These are phyloP conservation scores for Penicillium egyptiacum DNA, from an alignment of 495 filamentous ascomycete genomes.

Conservation along the genomic window DNA sequence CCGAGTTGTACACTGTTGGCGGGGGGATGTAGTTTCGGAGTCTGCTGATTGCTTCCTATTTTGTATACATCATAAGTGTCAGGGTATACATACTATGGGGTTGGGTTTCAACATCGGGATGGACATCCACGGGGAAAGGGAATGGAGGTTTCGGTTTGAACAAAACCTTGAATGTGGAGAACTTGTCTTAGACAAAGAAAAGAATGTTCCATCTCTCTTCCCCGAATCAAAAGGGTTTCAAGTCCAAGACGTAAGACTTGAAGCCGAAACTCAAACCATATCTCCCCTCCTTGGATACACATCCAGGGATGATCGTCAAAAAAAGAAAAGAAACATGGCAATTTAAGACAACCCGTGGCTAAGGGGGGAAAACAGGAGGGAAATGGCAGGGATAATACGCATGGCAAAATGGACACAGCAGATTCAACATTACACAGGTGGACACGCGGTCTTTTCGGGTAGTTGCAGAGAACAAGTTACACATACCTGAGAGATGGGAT, in stretches of 20 bases:
- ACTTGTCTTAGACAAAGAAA: not conserved
- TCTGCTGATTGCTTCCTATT: constrained; percentile 73
- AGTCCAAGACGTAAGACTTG: constrained; percentile 8
- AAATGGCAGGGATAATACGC: constrained; percentile 5
- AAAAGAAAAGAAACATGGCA: constrained; percentile 6
- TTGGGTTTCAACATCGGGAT: constrained; percentile 12
- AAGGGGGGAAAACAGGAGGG: not conserved
- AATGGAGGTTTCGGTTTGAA: not conserved
- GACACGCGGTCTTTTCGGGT: constrained; percentile 13
- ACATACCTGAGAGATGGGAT: constrained; percentile 35
- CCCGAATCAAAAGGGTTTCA: not conserved
- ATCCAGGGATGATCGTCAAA: constrained; percentile 1
- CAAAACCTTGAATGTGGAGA: not conserved
- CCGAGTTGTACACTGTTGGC: constrained; percentile 57
- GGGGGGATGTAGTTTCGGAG: constrained; percentile 69
- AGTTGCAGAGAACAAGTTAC: constrained; percentile 14
- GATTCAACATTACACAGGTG: constrained; percentile 6
- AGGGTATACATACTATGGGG: not conserved
- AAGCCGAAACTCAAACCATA: constrained; percentile 9
- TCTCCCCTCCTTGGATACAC: not conserved
- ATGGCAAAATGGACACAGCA: constrained; percentile 15
- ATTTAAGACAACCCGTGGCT: constrained; percentile 11
- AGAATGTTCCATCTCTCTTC: constrained; percentile 12
- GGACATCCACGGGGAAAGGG: constrained; percentile 3
- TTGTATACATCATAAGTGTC: constrained; percentile 11